Percentiles rank a stretch among this genome's conserved stretches.
Conservation (phyloP, 129 eudicot genomes). For the Flaveria brownii region DNA sequence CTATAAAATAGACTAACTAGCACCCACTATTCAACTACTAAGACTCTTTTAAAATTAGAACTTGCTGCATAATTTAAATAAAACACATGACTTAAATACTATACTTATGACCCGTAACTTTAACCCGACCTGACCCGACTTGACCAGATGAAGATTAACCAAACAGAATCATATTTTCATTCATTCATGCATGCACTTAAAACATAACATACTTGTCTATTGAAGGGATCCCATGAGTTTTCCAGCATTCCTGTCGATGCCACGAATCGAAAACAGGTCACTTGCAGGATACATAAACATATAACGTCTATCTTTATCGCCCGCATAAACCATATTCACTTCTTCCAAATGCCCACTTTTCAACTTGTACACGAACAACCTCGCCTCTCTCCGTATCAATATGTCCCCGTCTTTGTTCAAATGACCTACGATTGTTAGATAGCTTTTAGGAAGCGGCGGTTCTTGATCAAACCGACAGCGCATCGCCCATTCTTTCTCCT, state of each 20-base stretch:
- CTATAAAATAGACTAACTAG: no score
- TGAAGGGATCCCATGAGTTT: no score
- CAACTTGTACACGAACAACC: background rate
- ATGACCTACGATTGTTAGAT: background rate
- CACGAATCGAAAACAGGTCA: background rate
- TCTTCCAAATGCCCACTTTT: background rate
- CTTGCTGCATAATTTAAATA: no score
- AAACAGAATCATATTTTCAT: no score
- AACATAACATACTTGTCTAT: no score
- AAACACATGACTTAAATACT: no score
- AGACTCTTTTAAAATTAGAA: no score
- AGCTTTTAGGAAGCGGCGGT: background rate
- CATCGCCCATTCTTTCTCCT: constrained; percentile 2
- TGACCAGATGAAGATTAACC: no score
- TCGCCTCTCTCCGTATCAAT: background rate
- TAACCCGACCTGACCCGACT: no score
- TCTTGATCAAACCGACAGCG: background rate
- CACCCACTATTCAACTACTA: no score
- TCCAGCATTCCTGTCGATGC: background rate
- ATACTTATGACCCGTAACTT: no score
- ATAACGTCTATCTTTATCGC: background rate
- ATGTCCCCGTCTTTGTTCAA: constrained; percentile 12
- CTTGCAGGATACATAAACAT: background rate
- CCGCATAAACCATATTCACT: background rate
- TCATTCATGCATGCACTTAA: no score